Evolutionary conservation across 306 rosid species (phyloP).

Genomic region (Vigna trinervia): DNA sequence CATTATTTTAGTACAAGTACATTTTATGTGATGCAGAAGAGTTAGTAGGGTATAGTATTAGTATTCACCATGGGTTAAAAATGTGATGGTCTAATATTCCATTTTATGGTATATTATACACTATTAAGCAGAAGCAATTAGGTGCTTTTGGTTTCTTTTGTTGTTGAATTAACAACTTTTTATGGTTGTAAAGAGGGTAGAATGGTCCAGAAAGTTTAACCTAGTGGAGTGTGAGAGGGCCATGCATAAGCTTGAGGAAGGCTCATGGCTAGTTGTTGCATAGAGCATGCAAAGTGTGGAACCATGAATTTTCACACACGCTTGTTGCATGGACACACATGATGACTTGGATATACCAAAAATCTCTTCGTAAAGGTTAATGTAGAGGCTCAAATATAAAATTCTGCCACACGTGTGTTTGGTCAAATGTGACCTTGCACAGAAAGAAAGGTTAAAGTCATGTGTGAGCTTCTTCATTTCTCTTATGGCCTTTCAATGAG

Average conservation of each 20-base stretch:
- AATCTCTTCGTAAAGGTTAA: slow-evolving; percentile 40
- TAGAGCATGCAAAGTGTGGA: slow-evolving; percentile 39
- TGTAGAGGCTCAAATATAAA: background rate
- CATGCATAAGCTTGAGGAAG: slow-evolving; percentile 33
- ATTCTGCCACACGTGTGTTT: background rate
- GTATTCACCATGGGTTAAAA: no score
- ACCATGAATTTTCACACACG: slow-evolving; percentile 43
- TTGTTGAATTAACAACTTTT: no score
- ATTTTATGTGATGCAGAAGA: no score
- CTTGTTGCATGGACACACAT: slow-evolving; percentile 39
- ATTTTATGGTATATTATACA: no score
- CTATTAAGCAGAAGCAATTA: no score
- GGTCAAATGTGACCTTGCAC: slow-evolving; percentile 33
- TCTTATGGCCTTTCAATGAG: slow-evolving; percentile 10
- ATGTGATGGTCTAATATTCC: no score
- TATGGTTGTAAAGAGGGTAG: background rate
- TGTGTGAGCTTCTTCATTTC: background rate
- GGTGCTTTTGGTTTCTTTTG: no score
- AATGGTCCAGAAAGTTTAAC: slow-evolving; percentile 38
- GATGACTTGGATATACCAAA: slow-evolving; percentile 39
- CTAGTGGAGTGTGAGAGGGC: slow-evolving; percentile 44
- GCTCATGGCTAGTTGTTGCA: slow-evolving; percentile 47
- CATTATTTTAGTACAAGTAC: no score
- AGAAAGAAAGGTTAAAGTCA: slow-evolving; percentile 36
- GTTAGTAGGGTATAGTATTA: no score